Evolutionary conservation across 2,329 filamentous ascomycete species (phyloP), one percentile per base, ranked within the genome.

Genomic region (Ramularia endophylla): DNA sequence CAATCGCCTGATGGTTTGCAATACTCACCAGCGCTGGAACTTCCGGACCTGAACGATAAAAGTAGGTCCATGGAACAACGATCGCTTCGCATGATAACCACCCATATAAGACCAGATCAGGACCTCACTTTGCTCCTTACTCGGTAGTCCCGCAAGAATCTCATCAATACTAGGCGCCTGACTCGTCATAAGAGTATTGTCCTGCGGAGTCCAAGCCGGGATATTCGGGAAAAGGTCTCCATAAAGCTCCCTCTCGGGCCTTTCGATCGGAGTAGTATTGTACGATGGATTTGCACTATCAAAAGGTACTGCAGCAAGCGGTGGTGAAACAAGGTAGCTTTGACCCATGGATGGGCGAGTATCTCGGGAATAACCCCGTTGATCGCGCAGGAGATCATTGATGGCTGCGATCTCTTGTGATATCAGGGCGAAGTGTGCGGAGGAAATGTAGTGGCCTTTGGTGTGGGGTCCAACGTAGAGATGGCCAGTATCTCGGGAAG

Each of bases 391-490:
- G 15, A 52, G 44, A 34, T 50, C 47, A 13, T 52, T 50, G 39
- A 50, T 52, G 20, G 47, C 49, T 17, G 49, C 44, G 19, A 50
- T 38, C 39, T 51, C 48, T 36, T 49, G 46, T 20, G 43, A 43
- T 18, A 51, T 48, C n/a, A 49, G 34, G 13, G 48, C 48, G 27
- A 51, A 51, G 20, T 51, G 46, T 8, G 46, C 46, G 27, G 40
- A 44, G 9, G 48, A 51, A 13, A 51, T 48, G 32, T 51, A 51
- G 13, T 48, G 46, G 3, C 48, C 46, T 35, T 51, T 51, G 30
- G 48, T 51, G 20, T 51, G 48, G 12, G 48, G 46, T n/a, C 48
- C 48, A 12, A 51, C 46, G 34, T 51, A 49, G 17, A 51, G 30
- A 38, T 51, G 48, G 16, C 48, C 48, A 1, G 48, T 44, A 27